Evolutionary conservation across 1,284 basidiomycete species (phyloP).

Genomic region (Ganoderma sinense): DNA sequence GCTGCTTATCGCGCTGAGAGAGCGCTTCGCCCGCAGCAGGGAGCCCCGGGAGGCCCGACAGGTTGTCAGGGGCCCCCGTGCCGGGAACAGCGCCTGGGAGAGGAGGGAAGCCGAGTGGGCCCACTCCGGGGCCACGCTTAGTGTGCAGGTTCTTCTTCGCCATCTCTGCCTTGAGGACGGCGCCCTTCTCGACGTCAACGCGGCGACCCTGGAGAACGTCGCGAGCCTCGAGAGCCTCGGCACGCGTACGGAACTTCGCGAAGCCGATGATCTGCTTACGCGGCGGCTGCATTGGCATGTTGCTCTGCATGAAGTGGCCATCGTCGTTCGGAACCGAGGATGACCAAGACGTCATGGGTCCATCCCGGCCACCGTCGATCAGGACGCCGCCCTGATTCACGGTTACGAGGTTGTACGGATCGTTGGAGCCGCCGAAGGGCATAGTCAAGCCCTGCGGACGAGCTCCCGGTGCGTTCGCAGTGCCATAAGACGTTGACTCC

Average conservation of each 20-base stretch:
- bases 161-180: constrained; percentile 98
- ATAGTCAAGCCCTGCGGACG: constrained; percentile 31
- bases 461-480: constrained; percentile 24
- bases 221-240: constrained; percentile 88
- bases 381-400: constrained; percentile 82
- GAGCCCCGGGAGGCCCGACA: constrained; percentile 43
- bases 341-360: constrained; percentile 74
- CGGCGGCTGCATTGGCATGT: constrained; percentile 56
- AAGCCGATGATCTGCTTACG: constrained; percentile 98
- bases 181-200: constrained; percentile 94
- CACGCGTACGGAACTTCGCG: constrained; percentile 91
- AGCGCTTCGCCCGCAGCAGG: constrained; percentile 46
- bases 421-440: constrained; percentile 61
- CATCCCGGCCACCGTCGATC: constrained; percentile 74
- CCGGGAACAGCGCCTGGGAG: constrained; percentile 41
- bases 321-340: constrained; percentile 50
- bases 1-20: constrained; percentile 56
- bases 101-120: constrained; percentile 43
- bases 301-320: constrained; percentile 45
- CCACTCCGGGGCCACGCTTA: constrained; percentile 83
- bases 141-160: constrained; percentile 99
- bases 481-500: constrained; percentile 76
- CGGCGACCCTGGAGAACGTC: constrained; percentile 91
- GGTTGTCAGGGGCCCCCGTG: constrained; percentile 42
- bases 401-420: constrained; percentile 81